Conservation (phyloP, 768 basidiomycete species). For the Sarcomyxa edulis region DNA sequence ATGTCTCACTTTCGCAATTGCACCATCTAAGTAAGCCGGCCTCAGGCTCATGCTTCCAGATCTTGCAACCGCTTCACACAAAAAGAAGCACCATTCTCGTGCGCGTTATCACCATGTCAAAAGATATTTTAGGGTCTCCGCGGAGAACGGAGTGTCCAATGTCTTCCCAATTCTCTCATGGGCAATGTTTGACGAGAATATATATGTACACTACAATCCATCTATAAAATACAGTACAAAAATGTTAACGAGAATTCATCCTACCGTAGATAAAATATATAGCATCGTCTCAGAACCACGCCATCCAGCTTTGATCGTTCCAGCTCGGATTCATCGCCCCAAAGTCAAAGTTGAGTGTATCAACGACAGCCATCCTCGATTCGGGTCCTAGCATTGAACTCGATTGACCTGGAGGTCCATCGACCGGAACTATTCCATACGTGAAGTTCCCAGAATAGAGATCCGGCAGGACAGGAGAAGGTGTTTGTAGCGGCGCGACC, state of each 20-base stretch:
- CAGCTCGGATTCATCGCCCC: slow-evolving; percentile 36
- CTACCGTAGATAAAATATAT: slow-evolving; percentile 1
- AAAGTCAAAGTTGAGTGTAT: slow-evolving; percentile 43
- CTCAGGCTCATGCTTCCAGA: too few relatives aligned
- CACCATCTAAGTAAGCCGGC: too few relatives aligned
- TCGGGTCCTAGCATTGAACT: slow-evolving; percentile 11
- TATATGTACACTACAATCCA: background rate
- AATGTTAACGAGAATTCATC: slow-evolving; percentile 5
- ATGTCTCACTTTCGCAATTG: too few relatives aligned
- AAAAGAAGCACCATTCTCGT: too few relatives aligned
- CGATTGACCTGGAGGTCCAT: slow-evolving; percentile 21
- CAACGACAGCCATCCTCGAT: slow-evolving; percentile 37
- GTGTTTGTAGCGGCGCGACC: slow-evolving; percentile 14
- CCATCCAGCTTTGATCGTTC: slow-evolving; percentile 41
- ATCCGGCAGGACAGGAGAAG: slow-evolving; percentile 34
- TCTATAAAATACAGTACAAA: slow-evolving; percentile 1
- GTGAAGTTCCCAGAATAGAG: slow-evolving; percentile 25
- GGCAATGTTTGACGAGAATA: slow-evolving; percentile 3
- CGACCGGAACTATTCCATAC: slow-evolving; percentile 19
- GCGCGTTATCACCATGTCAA: too few relatives aligned
- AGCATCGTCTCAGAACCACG: slow-evolving; percentile 32
- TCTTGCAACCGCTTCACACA: too few relatives aligned
- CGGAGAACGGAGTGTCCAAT: too few relatives aligned
- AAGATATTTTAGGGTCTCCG: too few relatives aligned
- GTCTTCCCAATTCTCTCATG: too few relatives aligned